Conservation (phyloP, 148 eudicot genomes). For the Nepenthes mirabilis region DNA sequence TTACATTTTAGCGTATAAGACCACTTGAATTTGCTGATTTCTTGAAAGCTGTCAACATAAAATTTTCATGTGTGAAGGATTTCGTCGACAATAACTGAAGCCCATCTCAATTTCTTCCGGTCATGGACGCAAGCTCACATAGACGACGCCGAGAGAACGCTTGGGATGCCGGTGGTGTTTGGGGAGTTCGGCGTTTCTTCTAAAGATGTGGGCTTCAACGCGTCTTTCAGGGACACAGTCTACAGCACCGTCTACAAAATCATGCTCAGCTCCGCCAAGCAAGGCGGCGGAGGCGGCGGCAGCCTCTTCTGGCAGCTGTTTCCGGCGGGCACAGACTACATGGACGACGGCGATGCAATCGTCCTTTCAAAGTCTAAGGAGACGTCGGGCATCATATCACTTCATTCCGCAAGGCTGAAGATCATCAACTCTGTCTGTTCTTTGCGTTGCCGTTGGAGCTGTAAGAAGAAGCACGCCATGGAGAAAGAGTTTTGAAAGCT, state of each 20-base stretch:
- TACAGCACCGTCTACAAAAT: conserved; percentile 35
- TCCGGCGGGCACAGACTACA: conserved; percentile 70
- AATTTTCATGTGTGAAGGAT: too few species aligned
- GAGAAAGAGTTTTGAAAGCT: too few species aligned
- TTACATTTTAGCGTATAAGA: too few species aligned
- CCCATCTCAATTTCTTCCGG: conserved; percentile 41
- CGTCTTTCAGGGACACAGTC: conserved; percentile 38
- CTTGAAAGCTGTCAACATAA: too few species aligned
- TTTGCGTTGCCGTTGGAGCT: conserved; percentile 59
- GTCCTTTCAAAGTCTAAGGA: conserved; percentile 48
- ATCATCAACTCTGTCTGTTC: conserved; percentile 40
- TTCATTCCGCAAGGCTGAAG: conserved; percentile 40
- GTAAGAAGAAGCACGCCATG: conserved; percentile 26
- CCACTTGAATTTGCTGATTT: too few species aligned
- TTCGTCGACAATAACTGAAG: conserved; percentile 9
- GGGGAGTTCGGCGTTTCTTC: conserved; percentile 61
- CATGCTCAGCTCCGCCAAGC: conserved; percentile 44
- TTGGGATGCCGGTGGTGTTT: conserved; percentile 62
- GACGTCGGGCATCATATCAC: conserved; percentile 42
- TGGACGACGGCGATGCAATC: conserved; percentile 76
- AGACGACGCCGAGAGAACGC: conserved; percentile 55
- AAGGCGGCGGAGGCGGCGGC: conserved; percentile 81
- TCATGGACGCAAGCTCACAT: conserved; percentile 83
- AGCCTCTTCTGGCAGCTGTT: conserved; percentile 77
- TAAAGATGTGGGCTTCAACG: conserved; percentile 57